Evolutionary conservation across 2,329 filamentous ascomycete species (phyloP), one percentile per base, ranked within the genome.

Genomic region (Talaromyces sp.): DNA sequence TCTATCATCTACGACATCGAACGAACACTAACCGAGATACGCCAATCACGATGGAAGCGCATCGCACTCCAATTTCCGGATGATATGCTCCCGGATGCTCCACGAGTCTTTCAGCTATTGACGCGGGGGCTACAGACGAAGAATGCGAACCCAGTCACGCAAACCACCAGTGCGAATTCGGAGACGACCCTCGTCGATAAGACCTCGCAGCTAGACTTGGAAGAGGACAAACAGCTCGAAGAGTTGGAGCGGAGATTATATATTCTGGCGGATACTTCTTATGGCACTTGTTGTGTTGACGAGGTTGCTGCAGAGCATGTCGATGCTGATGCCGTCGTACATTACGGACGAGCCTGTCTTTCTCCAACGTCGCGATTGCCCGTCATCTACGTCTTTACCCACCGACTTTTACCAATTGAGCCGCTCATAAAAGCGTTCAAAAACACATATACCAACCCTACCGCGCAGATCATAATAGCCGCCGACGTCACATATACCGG

Each of bases 61-160:
- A 85, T 99, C 35, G 95, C 92, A 0, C 79, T 99, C n/a, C 95
- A 99, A 73, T 98, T 99, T 69, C 93, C 95, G 0, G 95, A 99
- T 77, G 83, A 88, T 31, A 96, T 98, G 91, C 84, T 99, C 0
- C 82, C 85, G 0, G 92, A 99, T 81, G 91, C 91, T 8, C 89
- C 92, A 5, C 83, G 89, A 63, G 90, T 97, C 0, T 92, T 89
- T 62, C 86, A 88, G 60, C 79, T 86, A 0, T 76, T 96, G 65
- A 81, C 80, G 61, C 77, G 79, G 50, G 83, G 82, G 0, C 71
- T 89, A 56, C 74, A 75, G 42, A 66, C 67, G 18, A 67, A 69
- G 21, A 68, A 70, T 48, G 61, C 64, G 31, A 48, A 67, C 5
- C 11, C 21, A 25, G 39, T n/a, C n/a, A 23, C 37, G n/a, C 28